Conservation (phyloP, 2,329 filamentous ascomycete genomes). For the Sclerotinia spermophila region DNA sequence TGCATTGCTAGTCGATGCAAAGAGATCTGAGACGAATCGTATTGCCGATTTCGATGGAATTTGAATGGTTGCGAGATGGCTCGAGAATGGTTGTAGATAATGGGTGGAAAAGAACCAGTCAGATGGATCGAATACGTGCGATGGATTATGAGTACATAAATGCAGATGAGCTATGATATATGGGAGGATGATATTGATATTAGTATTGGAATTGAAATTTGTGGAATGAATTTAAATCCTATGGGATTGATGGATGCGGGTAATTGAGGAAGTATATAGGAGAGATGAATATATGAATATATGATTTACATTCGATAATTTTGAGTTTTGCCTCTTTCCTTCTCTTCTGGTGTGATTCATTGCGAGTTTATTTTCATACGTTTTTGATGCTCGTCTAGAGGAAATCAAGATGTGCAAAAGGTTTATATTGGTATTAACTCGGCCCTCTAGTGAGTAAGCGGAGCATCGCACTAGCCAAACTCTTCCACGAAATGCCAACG, state of each 20-base stretch:
- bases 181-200: conserved; percentile 4
- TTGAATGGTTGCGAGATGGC: neutral
- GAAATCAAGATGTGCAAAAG: neutral
- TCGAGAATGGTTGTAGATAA: neutral
- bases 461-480: neutral
- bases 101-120: neutral
- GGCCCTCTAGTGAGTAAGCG: neutral
- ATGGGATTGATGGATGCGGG: too few species aligned
- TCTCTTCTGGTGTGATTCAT: neutral
- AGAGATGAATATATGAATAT: neutral
- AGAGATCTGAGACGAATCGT: too few species aligned
- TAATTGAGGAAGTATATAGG: neutral
- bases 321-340: neutral
- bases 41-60: neutral
- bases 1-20: neutral
- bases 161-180: neutral
- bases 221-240: neutral
- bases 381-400: neutral
- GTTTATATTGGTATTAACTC: neutral
- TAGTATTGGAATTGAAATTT: neutral
- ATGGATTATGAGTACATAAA: neutral
- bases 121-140: too few species aligned
- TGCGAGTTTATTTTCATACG: neutral
- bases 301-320: neutral
- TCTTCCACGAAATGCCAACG: neutral